phyloP scores from a whole-genome alignment of 768 basidiomycete genomes.

The Amanita phalloides region DNA sequence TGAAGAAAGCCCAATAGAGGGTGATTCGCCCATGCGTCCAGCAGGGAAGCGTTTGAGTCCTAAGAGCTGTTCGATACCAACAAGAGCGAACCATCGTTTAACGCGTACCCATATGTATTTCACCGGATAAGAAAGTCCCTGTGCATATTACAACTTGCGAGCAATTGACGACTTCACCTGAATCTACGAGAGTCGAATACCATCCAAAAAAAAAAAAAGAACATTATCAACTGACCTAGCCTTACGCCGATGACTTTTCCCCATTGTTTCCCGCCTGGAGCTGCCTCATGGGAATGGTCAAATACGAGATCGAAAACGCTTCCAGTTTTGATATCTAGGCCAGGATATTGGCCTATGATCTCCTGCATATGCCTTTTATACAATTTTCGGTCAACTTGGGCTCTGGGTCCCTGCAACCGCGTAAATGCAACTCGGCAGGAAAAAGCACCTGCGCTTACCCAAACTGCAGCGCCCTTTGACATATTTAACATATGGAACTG shows the following conservation, averaged over 20 bases:
- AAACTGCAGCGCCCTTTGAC: slow-evolving; percentile 83
- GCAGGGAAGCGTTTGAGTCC: slow-evolving; percentile 70
- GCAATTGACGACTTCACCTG: slow-evolving; percentile 65
- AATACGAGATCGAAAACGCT: slow-evolving; percentile 76
- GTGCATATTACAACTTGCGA: slow-evolving; percentile 83
- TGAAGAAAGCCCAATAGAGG: slow-evolving; percentile 63
- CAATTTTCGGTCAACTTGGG: slow-evolving; percentile 78
- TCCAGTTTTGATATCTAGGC: slow-evolving; percentile 58
- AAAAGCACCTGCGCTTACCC: slow-evolving; percentile 40
- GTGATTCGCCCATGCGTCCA: slow-evolving; percentile 63
- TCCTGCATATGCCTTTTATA: slow-evolving; percentile 82
- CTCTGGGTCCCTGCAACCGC: slow-evolving; percentile 64
- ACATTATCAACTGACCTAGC: slow-evolving; percentile 33
- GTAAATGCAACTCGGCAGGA: slow-evolving; percentile 1
- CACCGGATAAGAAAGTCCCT: slow-evolving; percentile 84
- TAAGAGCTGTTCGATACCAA: slow-evolving; percentile 12
- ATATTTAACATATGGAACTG: slow-evolving; percentile 82
- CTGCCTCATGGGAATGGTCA: slow-evolving; percentile 22
- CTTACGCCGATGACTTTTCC: slow-evolving; percentile 54
- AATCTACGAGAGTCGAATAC: slow-evolving; percentile 31
- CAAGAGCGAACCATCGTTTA: background rate
- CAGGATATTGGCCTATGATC: slow-evolving; percentile 50
- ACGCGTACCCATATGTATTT: slow-evolving; percentile 73
- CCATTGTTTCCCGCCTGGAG: slow-evolving; percentile 26
- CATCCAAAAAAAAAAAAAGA: background rate